Percentiles rank a stretch among this genome's conserved stretches.
Evolutionary conservation across 2,329 filamentous ascomycete species (phyloP).

Genomic region (Talaromyces amestolkiae): DNA sequence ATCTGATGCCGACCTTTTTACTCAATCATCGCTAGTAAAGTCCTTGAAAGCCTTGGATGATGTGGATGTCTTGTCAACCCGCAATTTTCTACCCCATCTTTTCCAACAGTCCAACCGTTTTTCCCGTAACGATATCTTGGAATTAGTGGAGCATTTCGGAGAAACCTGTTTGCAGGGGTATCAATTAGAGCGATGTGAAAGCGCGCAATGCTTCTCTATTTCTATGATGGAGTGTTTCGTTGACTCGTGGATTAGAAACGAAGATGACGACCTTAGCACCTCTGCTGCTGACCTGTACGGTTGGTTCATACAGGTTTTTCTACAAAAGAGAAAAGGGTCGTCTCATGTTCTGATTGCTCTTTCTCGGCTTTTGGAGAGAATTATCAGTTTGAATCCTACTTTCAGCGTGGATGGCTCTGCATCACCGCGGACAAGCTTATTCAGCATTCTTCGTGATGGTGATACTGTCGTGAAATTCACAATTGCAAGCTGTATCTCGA

Average conservation of each 20-base stretch:
- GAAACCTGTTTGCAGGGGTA: constrained; percentile 52
- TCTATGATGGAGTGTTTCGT: constrained; percentile 65
- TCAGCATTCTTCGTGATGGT: constrained; percentile 67
- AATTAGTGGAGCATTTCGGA: constrained; percentile 49
- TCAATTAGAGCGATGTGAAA: constrained; percentile 70
- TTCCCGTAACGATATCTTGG: constrained; percentile 39
- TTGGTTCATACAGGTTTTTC: constrained; percentile 67
- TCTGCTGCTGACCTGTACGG: constrained; percentile 73
- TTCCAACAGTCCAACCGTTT: constrained; percentile 32
- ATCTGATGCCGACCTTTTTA: background rate
- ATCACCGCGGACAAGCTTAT: constrained; percentile 67
- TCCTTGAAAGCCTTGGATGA: constrained; percentile 40
- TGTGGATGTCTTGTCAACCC: constrained; percentile 38
- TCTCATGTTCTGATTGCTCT: constrained; percentile 65
- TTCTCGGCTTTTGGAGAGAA: constrained; percentile 64
- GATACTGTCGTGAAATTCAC: constrained; percentile 72
- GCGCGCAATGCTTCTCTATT: constrained; percentile 65
- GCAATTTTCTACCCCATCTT: constrained; percentile 30
- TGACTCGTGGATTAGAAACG: constrained; percentile 59
- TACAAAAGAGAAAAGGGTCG: constrained; percentile 69
- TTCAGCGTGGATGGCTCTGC: constrained; percentile 62
- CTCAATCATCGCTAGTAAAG: constrained; percentile 26
- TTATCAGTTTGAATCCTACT: constrained; percentile 65
- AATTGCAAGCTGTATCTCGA: constrained; percentile 66
- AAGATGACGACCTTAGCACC: constrained; percentile 59